A percentile compares a stretch with the other conserved stretches of the same genome.
Evolutionary conservation across 257 asterid species (phyloP).

Genomic region (Schizonepeta tenuifolia): DNA sequence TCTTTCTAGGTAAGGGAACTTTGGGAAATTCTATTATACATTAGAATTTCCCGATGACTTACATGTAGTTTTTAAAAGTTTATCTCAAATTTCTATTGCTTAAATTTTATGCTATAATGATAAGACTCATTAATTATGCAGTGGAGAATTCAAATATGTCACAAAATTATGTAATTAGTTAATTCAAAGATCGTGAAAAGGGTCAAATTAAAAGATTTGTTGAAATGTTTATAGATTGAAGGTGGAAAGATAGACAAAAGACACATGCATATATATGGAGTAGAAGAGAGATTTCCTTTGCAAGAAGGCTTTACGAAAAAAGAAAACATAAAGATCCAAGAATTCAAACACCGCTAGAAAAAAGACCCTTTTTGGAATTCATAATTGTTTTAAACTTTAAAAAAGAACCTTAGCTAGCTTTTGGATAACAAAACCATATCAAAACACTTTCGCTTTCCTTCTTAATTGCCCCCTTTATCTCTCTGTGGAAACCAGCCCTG

Average conservation of each 20-base stretch:
- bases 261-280: background rate
- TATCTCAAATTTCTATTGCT: too few species aligned
- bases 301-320: slow-evolving; percentile 40
- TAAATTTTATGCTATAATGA: too few species aligned
- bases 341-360: too few species aligned
- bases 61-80: too few species aligned
- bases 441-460: slow-evolving; percentile 19
- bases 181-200: too few species aligned
- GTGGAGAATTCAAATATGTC: too few species aligned
- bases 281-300: slow-evolving; percentile 39
- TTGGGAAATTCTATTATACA: too few species aligned
- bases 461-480: slow-evolving; percentile 32
- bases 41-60: too few species aligned
- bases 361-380: slow-evolving; percentile 40
- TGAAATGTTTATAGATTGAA: slow-evolving; percentile 9
- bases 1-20: too few species aligned
- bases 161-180: too few species aligned
- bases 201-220: background rate
- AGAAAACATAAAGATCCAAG: slow-evolving; percentile 45
- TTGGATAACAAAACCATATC: slow-evolving; percentile 32
- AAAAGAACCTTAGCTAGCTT: slow-evolving; percentile 39
- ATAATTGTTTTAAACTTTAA: slow-evolving; percentile 32
- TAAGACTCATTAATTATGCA: too few species aligned
- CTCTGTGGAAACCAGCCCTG: slow-evolving; percentile 42
- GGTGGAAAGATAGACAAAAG: slow-evolving; percentile 25